These are phyloP conservation scores for Ophiostoma ips DNA, from an alignment of 2,329 filamentous ascomycete species.

Conservation along the genomic window DNA sequence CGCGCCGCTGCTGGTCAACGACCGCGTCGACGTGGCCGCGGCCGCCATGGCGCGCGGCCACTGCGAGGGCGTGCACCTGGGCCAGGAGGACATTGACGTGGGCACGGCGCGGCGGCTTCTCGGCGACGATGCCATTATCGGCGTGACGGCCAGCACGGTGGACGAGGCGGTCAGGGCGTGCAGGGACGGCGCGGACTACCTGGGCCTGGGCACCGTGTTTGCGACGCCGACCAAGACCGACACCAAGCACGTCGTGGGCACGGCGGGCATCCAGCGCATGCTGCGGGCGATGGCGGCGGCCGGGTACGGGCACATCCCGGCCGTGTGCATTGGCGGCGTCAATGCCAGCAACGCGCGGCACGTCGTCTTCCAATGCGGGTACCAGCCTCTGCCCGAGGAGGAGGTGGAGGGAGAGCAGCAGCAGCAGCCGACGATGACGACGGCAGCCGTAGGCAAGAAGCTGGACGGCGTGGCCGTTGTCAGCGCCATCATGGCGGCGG, in stretches of 20 bases:
- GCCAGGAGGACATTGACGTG: slow-evolving; percentile 69
- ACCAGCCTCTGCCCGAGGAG: neutral
- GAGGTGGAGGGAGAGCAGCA: neutral
- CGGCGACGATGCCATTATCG: slow-evolving; percentile 67
- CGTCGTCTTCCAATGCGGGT: slow-evolving; percentile 55
- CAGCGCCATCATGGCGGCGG: slow-evolving; percentile 68
- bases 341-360: slow-evolving; percentile 61
- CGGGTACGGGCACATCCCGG: slow-evolving; percentile 33
- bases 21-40: slow-evolving; percentile 77
- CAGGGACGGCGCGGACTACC: slow-evolving; percentile 67
- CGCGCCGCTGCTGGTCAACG: slow-evolving; percentile 73
- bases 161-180: slow-evolving; percentile 63
- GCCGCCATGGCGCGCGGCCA: slow-evolving; percentile 72
- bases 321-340: slow-evolving; percentile 83
- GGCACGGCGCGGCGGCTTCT: slow-evolving; percentile 55
- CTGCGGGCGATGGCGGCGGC: slow-evolving; percentile 43
- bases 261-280: slow-evolving; percentile 54
- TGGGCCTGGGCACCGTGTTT: slow-evolving; percentile 83
- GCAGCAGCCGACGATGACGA: neutral
- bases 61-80: slow-evolving; percentile 86
- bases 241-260: slow-evolving; percentile 68
- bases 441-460: slow-evolving; percentile 28
- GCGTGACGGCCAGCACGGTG: slow-evolving; percentile 66
- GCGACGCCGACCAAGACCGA: slow-evolving; percentile 57
- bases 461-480: slow-evolving; percentile 80